Conservation (phyloP, 1,139 yeast genomes). For the Yamadazyma membranifaciens region DNA sequence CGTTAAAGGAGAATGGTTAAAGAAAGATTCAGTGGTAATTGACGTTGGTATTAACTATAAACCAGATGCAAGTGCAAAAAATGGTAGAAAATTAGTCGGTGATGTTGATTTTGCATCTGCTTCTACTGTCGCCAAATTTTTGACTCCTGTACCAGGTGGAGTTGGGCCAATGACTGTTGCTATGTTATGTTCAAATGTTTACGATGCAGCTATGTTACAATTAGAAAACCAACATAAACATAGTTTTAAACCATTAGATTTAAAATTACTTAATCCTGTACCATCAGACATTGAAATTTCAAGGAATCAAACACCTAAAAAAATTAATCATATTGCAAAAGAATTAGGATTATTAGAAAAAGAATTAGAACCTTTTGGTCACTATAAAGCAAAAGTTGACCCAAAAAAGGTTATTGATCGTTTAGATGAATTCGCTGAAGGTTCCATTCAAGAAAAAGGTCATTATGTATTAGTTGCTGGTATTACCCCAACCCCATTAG, state of each 20-base stretch:
- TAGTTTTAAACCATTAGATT: constrained; percentile 47
- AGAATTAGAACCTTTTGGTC: constrained; percentile 73
- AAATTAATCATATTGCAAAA: constrained; percentile 58
- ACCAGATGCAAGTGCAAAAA: constrained; percentile 59
- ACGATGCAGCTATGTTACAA: constrained; percentile 60
- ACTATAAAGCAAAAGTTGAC: constrained; percentile 71
- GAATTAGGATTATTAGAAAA: constrained; percentile 61
- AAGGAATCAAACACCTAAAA: constrained; percentile 68
- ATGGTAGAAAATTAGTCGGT: constrained; percentile 70
- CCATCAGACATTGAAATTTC: constrained; percentile 79
- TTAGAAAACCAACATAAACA: constrained; percentile 48
- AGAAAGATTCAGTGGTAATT: constrained; percentile 64
- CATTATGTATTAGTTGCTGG: constrained; percentile 75
- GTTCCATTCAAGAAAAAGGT: constrained; percentile 45
- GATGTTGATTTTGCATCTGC: constrained; percentile 70
- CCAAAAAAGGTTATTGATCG: constrained; percentile 54
- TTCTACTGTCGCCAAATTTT: constrained; percentile 52
- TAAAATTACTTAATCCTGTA: constrained; percentile 54
- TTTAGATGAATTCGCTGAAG: constrained; percentile 54
- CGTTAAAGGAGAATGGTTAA: constrained; percentile 71
- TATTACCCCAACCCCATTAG: constrained; percentile 79
- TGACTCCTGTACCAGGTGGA: constrained; percentile 88
- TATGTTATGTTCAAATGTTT: constrained; percentile 70
- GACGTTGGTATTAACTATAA: constrained; percentile 82
- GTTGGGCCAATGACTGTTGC: constrained; percentile 92